Evolutionary conservation across 768 basidiomycete species (phyloP).

Genomic region (Dacryopinax spathularia): DNA sequence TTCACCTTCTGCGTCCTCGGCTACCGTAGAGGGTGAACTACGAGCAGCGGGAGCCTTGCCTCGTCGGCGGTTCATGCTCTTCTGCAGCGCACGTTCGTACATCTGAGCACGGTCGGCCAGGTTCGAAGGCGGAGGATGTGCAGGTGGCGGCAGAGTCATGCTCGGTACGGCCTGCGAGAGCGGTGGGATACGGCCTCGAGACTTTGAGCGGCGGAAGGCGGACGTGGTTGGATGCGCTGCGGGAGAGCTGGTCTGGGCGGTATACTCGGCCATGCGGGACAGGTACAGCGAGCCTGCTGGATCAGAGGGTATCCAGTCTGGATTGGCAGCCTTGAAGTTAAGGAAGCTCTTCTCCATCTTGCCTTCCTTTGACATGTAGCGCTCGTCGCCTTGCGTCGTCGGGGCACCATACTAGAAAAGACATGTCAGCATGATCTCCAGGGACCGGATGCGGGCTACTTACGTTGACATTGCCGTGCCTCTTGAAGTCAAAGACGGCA

Average conservation of each 20-base stretch:
- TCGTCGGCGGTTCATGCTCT: constrained; percentile 4
- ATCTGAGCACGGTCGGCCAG: constrained; percentile 44
- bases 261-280: constrained; percentile 42
- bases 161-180: neutral
- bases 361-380: constrained; percentile 73
- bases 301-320: constrained; percentile 88
- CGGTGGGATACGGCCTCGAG: neutral
- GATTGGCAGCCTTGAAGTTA: constrained; percentile 90
- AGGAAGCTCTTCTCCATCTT: constrained; percentile 99
- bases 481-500: constrained; percentile 93
- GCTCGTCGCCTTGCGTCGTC: constrained; percentile 46
- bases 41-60: neutral
- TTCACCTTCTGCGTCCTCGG: constrained; percentile 28
- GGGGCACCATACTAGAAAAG: constrained; percentile 67
- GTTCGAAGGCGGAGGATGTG: constrained; percentile 2
- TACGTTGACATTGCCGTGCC: constrained; percentile 84
- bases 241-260: constrained; percentile 10
- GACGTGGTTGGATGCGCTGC: neutral
- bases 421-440: neutral
- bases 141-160: constrained; percentile 1
- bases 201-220: neutral
- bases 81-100: constrained; percentile 55
- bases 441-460: constrained; percentile 11
- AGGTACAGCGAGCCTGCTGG: constrained; percentile 84
- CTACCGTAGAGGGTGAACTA: neutral